These are phyloP conservation scores for Phytophthora citrophthora DNA, from an alignment of 352 stramenopile genomes.

Conservation along the genomic window DNA sequence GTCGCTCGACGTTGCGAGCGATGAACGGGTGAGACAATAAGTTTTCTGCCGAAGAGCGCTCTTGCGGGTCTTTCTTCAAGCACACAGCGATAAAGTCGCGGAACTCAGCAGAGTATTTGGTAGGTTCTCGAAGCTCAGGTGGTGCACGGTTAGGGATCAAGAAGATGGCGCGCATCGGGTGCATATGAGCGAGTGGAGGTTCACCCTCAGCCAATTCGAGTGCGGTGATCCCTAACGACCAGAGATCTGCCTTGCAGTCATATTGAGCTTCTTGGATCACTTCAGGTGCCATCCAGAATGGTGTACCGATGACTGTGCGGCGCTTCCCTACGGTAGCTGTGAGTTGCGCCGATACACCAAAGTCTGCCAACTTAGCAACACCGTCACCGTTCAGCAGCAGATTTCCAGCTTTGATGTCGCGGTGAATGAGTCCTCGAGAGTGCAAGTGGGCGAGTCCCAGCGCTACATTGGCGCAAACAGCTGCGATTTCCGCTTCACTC, in stretches of 20 bases:
- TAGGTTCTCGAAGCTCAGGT: conserved; percentile 53
- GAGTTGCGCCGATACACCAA: conserved; percentile 91
- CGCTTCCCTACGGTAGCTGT: conserved; percentile 92
- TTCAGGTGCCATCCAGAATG: conserved; percentile 93
- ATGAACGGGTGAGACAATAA: conserved; percentile 71
- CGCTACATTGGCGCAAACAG: conserved; percentile 70
- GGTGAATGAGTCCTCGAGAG: conserved; percentile 79
- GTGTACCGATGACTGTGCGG: conserved; percentile 90
- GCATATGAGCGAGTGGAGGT: conserved; percentile 84
- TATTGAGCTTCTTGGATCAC: conserved; percentile 91
- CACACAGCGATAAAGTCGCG: conserved; percentile 66
- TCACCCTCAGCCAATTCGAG: conserved; percentile 90
- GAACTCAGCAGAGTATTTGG: conserved; percentile 56
- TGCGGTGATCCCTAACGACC: conserved; percentile 89
- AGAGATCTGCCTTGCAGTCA: conserved; percentile 85
- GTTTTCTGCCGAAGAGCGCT: conserved; percentile 54
- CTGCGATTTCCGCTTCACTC: conserved; percentile 73
- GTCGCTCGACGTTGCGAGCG: conserved; percentile 55
- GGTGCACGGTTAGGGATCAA: conserved; percentile 75
- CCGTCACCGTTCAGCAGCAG: conserved; percentile 77
- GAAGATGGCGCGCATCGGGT: conserved; percentile 89
- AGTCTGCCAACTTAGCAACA: conserved; percentile 87
- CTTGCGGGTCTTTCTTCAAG: conserved; percentile 68
- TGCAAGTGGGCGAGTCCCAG: conserved; percentile 87
- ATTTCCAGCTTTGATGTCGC: conserved; percentile 91